phyloP scores from a whole-genome alignment of 352 stramenopile genomes.

The Globisporangium paroecandrum region DNA sequence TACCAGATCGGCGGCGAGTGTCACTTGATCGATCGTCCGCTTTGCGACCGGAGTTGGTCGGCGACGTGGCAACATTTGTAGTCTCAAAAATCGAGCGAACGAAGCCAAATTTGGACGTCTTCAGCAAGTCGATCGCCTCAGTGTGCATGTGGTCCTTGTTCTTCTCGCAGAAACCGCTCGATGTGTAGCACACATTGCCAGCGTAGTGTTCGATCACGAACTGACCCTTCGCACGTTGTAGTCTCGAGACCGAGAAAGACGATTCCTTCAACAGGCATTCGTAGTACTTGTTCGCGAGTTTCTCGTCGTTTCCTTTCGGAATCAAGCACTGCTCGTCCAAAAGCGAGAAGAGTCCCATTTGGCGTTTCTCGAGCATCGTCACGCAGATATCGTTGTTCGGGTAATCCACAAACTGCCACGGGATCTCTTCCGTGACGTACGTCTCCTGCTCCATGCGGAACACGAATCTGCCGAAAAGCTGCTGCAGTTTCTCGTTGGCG shows the following conservation, averaged over 20 bases:
- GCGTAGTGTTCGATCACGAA: constrained; percentile 89
- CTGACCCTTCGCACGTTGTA: constrained; percentile 75
- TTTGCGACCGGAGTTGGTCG: constrained; percentile 15
- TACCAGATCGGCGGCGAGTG: constrained; percentile 56
- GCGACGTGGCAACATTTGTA: constrained; percentile 21
- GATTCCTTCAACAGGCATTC: constrained; percentile 58
- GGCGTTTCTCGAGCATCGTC: constrained; percentile 63
- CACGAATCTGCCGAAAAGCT: constrained; percentile 77
- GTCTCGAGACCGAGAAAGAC: constrained; percentile 63
- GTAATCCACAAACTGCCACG: constrained; percentile 88
- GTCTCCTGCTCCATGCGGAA: constrained; percentile 86
- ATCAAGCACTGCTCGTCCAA: constrained; percentile 87
- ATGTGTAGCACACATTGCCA: constrained; percentile 79
- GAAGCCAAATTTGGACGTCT: constrained; percentile 60
- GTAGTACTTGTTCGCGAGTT: constrained; percentile 84
- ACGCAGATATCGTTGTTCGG: constrained; percentile 86
- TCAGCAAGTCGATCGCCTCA: constrained; percentile 69
- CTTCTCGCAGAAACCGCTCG: constrained; percentile 82
- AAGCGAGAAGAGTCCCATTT: constrained; percentile 78
- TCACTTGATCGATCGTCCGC: constrained; percentile 26
- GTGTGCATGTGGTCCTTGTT: constrained; percentile 90
- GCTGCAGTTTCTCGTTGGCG: constrained; percentile 86
- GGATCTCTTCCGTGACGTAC: constrained; percentile 81
- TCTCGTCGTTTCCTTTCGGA: constrained; percentile 76
- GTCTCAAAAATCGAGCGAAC: constrained; percentile 70